Conservation (phyloP, 2,329 filamentous ascomycete genomes). For the Talaromyces funiculosus region DNA sequence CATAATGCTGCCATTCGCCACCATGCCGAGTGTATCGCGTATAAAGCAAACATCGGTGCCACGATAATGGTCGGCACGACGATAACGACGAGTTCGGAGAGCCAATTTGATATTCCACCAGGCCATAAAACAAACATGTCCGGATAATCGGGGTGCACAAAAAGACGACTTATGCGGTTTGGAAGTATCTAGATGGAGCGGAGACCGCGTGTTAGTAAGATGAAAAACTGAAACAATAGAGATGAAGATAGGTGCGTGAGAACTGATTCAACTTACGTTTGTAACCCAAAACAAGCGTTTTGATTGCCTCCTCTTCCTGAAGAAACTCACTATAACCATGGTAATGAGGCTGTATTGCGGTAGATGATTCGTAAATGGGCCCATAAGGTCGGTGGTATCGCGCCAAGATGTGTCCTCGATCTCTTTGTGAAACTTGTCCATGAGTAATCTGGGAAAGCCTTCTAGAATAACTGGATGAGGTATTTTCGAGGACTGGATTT, state of each 20-base stretch:
- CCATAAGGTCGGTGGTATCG: neutral
- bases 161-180: neutral
- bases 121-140: too few relatives aligned
- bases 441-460: neutral
- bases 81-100: neutral
- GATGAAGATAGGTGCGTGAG: too few relatives aligned
- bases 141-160: neutral
- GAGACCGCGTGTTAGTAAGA: too few relatives aligned
- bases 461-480: neutral
- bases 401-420: neutral
- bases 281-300: too few relatives aligned
- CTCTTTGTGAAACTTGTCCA: neutral
- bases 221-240: neutral
- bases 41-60: slow-evolving; percentile 6
- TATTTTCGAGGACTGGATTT: neutral
- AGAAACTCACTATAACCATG: neutral
- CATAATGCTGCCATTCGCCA: neutral
- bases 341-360: neutral
- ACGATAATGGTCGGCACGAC: slow-evolving; percentile 8
- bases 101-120: neutral
- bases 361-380: neutral
- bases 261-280: too few relatives aligned
- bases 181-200: neutral
- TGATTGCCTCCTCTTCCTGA: neutral
- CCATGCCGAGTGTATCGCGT: slow-evolving; percentile 3